Conservation (phyloP, 164 flowering plant genomes). For the Aristolochia fimbriata region DNA sequence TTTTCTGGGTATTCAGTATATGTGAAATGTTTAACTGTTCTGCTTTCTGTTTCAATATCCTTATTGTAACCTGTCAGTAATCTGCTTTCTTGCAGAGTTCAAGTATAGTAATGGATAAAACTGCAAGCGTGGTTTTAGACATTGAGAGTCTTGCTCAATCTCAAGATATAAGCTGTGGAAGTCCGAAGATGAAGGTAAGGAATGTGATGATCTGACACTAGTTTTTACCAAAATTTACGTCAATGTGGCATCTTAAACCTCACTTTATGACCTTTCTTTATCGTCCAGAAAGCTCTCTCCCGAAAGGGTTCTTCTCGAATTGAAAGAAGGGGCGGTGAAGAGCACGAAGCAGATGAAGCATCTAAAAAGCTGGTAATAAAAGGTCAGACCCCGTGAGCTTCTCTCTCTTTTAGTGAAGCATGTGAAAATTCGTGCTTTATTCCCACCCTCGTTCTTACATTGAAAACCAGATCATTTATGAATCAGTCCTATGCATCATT, state of each 20-base stretch:
- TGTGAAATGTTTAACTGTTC: no score
- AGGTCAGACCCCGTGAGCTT: slow-evolving; percentile 7
- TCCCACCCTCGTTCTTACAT: no score
- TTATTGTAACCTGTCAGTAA: not conserved
- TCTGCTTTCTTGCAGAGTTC: slow-evolving; percentile 13
- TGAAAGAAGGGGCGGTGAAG: slow-evolving; percentile 20
- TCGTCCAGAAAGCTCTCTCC: slow-evolving; percentile 20
- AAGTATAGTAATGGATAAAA: slow-evolving; percentile 10
- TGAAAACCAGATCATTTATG: not conserved
- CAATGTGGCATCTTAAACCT: not conserved
- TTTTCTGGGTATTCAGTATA: no score
- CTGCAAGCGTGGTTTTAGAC: slow-evolving; percentile 22
- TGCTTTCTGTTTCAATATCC: no score
- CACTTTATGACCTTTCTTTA: not conserved
- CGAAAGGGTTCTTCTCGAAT: slow-evolving; percentile 23
- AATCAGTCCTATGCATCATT: no score
- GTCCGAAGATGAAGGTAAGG: slow-evolving; percentile 25
- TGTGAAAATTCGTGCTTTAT: no score
- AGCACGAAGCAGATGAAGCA: slow-evolving; percentile 19
- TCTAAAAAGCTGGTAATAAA: slow-evolving; percentile 17
- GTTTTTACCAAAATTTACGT: not conserved
- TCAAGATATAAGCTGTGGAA: slow-evolving; percentile 17
- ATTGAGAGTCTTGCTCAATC: slow-evolving; percentile 22
- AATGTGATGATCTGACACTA: not conserved
- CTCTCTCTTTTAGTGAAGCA: no score